These are phyloP conservation scores for Spergularia azorica DNA, from an alignment of 179 eudicot genomes.

Conservation along the genomic window DNA sequence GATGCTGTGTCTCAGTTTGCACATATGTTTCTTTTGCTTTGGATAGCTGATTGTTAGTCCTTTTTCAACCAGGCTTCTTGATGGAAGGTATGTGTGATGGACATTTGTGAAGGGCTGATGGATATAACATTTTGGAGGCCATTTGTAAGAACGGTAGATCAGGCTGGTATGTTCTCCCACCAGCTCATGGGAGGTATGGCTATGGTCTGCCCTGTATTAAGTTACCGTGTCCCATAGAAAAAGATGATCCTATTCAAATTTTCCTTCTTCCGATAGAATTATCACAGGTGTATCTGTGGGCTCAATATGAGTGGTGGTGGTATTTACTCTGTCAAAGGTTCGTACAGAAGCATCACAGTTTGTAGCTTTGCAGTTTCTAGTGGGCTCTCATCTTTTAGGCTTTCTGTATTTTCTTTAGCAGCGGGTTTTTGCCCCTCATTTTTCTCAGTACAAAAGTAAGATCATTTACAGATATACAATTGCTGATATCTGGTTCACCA, in stretches of 20 bases:
- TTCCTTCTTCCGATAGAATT: constrained; percentile 36
- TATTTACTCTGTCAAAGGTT: constrained; percentile 21
- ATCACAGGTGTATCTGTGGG: constrained; percentile 27
- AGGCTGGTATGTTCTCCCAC: constrained; percentile 30
- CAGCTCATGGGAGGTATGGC: constrained; percentile 27
- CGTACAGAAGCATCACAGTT: constrained; percentile 24
- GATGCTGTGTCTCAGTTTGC: background rate
- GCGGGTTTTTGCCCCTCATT: constrained; percentile 34
- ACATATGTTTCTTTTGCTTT: background rate
- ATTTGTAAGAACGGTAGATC: constrained; percentile 45
- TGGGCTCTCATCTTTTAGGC: constrained; percentile 28
- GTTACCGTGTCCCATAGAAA: constrained; percentile 46
- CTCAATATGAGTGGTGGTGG: constrained; percentile 31
- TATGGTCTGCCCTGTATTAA: constrained; percentile 43
- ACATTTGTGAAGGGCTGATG: constrained; percentile 20
- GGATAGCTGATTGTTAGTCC: constrained; percentile 7
- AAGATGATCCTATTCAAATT: constrained; percentile 32
- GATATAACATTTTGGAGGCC: constrained; percentile 27
- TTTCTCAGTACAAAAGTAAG: constrained; percentile 39
- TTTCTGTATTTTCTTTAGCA: constrained; percentile 29
- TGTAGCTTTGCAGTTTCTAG: constrained; percentile 21
- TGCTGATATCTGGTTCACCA: constrained; percentile 19
- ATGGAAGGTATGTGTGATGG: constrained; percentile 21
- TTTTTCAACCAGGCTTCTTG: constrained; percentile 22
- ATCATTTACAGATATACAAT: constrained; percentile 25